Conservation (phyloP, 2,329 filamentous ascomycete genomes). For the Exophiala alcalophila region DNA sequence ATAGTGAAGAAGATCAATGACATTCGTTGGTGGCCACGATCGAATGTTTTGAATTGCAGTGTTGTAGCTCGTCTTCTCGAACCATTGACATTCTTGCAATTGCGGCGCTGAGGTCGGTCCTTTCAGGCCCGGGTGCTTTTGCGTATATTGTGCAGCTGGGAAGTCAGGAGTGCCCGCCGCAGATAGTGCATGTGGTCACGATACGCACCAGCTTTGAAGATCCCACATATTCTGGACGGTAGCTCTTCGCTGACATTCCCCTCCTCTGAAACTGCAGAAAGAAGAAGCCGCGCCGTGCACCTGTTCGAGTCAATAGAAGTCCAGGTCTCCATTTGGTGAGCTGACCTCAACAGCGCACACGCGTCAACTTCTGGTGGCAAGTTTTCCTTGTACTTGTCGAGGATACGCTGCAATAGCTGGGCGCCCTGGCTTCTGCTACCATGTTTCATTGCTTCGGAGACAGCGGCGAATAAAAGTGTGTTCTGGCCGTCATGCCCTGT, state of each 20-base stretch:
- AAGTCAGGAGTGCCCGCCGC: conserved; percentile 1
- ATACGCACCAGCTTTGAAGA: conserved; percentile 20
- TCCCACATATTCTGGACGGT: conserved; percentile 21
- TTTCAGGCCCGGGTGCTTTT: conserved; percentile 3
- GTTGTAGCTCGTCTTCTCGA: conserved; percentile 23
- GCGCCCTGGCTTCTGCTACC: conserved; percentile 62
- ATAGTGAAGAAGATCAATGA: conserved; percentile 28
- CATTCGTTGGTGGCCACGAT: conserved; percentile 21
- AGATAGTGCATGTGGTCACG: not conserved
- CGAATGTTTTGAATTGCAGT: conserved; percentile 17
- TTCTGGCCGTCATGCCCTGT: conserved; percentile 43
- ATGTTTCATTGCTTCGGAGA: conserved; percentile 68
- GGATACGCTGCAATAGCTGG: conserved; percentile 57
- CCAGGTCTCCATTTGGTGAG: not conserved
- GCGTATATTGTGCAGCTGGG: conserved; percentile 5
- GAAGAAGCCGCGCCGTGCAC: conserved; percentile 46
- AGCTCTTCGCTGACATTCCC: conserved; percentile 24
- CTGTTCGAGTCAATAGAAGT: conserved; percentile 29
- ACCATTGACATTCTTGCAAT: conserved; percentile 25
- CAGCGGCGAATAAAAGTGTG: conserved; percentile 74
- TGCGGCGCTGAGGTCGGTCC: not conserved
- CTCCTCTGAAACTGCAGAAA: conserved; percentile 42
- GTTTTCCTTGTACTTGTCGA: conserved; percentile 54
- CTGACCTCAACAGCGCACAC: conserved; percentile 54
- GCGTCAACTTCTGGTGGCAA: conserved; percentile 54